Conservation (phyloP, 1,139 yeast genomes). For the Saccharomyces hybrid region DNA sequence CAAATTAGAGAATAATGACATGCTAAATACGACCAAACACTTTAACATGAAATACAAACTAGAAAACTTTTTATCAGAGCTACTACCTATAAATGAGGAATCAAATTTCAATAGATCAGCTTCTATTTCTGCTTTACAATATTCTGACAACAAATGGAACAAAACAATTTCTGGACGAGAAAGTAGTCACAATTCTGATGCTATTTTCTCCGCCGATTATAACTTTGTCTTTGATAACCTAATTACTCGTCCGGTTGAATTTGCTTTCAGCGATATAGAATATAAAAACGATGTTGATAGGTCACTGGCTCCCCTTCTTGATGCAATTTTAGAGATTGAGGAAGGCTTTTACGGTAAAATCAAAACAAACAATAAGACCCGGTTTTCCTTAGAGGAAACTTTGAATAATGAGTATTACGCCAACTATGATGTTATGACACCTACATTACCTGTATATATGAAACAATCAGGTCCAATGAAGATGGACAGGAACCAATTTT, state of each 20-base stretch:
- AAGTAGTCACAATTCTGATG: slow-evolving; percentile 11
- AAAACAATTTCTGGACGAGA: slow-evolving; percentile 10
- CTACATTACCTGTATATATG: slow-evolving; percentile 16
- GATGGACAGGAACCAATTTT: slow-evolving; percentile 13
- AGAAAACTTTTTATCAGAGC: slow-evolving; percentile 25
- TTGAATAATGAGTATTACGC: slow-evolving; percentile 16
- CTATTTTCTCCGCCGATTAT: slow-evolving; percentile 22
- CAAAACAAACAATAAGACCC: slow-evolving; percentile 12
- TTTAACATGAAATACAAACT: slow-evolving; percentile 23
- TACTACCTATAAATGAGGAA: slow-evolving; percentile 27
- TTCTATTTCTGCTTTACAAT: slow-evolving; percentile 13
- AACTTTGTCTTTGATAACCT: slow-evolving; percentile 18
- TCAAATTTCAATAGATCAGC: slow-evolving; percentile 29
- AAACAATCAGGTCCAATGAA: slow-evolving; percentile 10
- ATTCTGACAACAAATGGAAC: slow-evolving; percentile 21
- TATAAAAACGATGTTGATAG: slow-evolving; percentile 20
- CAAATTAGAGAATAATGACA: slow-evolving; percentile 14
- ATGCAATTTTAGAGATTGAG: slow-evolving; percentile 23
- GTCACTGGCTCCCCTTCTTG: slow-evolving; percentile 18
- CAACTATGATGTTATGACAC: slow-evolving; percentile 9
- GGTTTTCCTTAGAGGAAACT: slow-evolving; percentile 12
- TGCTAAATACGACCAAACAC: slow-evolving; percentile 21
- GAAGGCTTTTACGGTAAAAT: slow-evolving; percentile 21
- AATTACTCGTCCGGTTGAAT: slow-evolving; percentile 20
- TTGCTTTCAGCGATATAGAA: slow-evolving; percentile 16